Evolutionary conservation across 345 rosid species (phyloP).

Genomic region (Microthlaspi erraticum): DNA sequence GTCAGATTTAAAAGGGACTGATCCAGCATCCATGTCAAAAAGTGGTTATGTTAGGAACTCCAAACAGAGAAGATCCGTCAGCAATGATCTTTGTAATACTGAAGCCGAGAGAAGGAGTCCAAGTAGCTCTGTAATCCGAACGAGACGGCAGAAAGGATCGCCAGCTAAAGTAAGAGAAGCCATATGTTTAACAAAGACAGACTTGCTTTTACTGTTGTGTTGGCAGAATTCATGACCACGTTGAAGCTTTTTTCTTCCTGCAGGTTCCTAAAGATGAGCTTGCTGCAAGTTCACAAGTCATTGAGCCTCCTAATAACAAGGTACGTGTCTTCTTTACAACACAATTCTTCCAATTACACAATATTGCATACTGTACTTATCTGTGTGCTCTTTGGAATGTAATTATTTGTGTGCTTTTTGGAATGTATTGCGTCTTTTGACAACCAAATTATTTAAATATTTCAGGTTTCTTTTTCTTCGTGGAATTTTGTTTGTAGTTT

Average conservation of each 20-base stretch:
- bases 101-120: constrained; percentile 54
- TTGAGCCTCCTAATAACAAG: constrained; percentile 54
- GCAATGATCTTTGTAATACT: constrained; percentile 44
- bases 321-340: constrained; percentile 42
- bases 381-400: constrained; percentile 15
- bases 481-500: constrained; percentile 20
- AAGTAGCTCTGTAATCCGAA: constrained; percentile 49
- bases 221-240: constrained; percentile 44
- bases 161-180: constrained; percentile 59
- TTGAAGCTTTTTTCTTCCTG: constrained; percentile 44
- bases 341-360: constrained; percentile 10
- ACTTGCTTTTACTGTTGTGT: constrained; percentile 25
- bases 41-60: constrained; percentile 44
- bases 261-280: constrained; percentile 60
- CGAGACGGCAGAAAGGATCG: constrained; percentile 63
- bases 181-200: constrained; percentile 20
- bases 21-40: constrained; percentile 53
- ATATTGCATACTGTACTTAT: constrained; percentile 19
- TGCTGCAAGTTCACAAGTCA: constrained; percentile 45
- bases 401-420: not conserved
- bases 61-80: constrained; percentile 50
- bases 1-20: constrained; percentile 54
- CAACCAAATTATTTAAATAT: constrained; percentile 1
- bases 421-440: constrained; percentile 24
- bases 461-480: constrained; percentile 4